phyloP scores from a whole-genome alignment of 192 early-diverging fungal species.

The Mycoemilia scoparia region DNA sequence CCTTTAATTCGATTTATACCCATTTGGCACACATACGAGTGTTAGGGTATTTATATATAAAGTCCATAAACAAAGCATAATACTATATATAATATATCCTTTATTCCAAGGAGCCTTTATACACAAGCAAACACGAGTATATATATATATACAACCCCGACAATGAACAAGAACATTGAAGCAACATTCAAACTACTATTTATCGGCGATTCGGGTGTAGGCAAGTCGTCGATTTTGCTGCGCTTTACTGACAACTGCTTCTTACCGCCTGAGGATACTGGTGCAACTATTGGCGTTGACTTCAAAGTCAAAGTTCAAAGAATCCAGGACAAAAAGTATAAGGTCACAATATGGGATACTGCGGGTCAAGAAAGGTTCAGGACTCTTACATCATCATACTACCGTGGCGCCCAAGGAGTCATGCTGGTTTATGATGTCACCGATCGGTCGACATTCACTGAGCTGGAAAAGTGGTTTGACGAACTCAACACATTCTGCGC shows the following conservation, averaged over 20 bases:
- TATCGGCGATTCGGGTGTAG: conserved; percentile 89
- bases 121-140: too few species aligned
- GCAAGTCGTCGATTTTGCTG: conserved; percentile 82
- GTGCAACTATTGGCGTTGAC: conserved; percentile 85
- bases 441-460: conserved; percentile 80
- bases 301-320: conserved; percentile 89
- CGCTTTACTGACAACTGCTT: conserved; percentile 91
- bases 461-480: conserved; percentile 84
- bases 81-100: too few species aligned
- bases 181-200: conserved; percentile 88
- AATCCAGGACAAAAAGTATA: conserved; percentile 74
- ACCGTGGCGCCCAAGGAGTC: conserved; percentile 94
- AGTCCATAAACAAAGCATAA: too few species aligned
- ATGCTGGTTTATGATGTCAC: conserved; percentile 97
- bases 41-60: too few species aligned
- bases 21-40: too few species aligned
- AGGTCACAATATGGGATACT: conserved; percentile 96
- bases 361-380: conserved; percentile 98
- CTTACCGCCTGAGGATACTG: conserved; percentile 76
- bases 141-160: too few species aligned
- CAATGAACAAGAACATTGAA: too few species aligned
- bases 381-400: conserved; percentile 93
- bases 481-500: conserved; percentile 89
- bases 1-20: too few species aligned
- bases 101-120: too few species aligned